Base-by-base conservation (phyloP, 2,329 filamentous ascomycete genomes). In the Fusarium agapanthi region DNA sequence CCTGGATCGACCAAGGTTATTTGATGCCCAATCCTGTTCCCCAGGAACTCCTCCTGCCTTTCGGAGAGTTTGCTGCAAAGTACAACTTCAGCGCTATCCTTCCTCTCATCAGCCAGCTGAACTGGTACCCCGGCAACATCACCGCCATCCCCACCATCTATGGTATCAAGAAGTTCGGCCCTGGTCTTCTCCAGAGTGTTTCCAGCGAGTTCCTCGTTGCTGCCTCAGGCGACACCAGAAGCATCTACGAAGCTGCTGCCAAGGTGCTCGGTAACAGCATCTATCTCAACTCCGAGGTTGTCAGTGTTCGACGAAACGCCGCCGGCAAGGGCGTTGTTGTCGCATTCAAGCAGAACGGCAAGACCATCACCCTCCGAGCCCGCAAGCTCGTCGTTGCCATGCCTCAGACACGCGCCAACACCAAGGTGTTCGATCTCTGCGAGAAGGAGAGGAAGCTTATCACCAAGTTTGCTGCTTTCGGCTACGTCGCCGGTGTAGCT, bases 1-100 rank as follows among this genome's bases (percentile, higher is more conserved):
- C 69, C 1, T 76, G 74, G 72, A n/a, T 76, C 10, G 74, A 76
- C 26, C 51, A 74, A 20, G 74, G 74, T 15, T 76, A 70, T 20
- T 47, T 75, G 0, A 22, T 75, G 2, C 69, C 74, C 20, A 32
- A 30, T 8, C 72, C 72, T 1, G 62, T 76, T 1, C 74, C 74
- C 1, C 13, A 75, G 11, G 74, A 76, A 24, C 72, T 76, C 7
- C 50, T 50, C 4, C 34, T 67, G 0, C 74, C 74, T 4, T 76
- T 76, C 16, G 72, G 67, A 0, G 30, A 72, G 10, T 76, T 76
- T 22, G 74, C 74, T 10, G 18, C 61, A 0, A 30, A 73, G 4
- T 43, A 76, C 41, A 51, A 69, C 26, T 76, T 76, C 37, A 61
- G 26, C 4, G 73, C 71, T 2, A 43, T 75, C 1, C 40, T 75